Conservation (phyloP, 495 filamentous ascomycete genomes). For the Podospora pseudocomata region DNA sequence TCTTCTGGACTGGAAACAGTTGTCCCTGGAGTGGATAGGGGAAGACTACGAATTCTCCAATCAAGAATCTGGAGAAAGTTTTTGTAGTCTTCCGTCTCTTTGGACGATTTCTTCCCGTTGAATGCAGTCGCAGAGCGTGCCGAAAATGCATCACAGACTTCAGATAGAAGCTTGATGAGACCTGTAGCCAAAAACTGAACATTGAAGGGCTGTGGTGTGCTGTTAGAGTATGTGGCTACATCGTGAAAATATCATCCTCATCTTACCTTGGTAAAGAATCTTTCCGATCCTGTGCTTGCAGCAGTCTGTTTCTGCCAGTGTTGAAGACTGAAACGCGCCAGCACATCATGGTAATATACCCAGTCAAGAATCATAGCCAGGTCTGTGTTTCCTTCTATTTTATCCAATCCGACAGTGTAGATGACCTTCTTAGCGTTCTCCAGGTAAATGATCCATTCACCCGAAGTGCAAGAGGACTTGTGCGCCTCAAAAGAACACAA, state of each 20-base stretch:
- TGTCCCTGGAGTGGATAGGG: conserved; percentile 1
- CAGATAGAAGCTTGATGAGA: background rate
- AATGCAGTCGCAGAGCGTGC: background rate
- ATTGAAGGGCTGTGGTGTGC: background rate
- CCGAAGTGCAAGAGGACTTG: conserved; percentile 25
- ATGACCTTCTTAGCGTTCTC: conserved; percentile 27
- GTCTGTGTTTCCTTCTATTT: conserved; percentile 17
- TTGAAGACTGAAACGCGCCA: conserved; percentile 31
- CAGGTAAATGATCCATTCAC: conserved; percentile 30
- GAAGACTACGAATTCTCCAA: conserved; percentile 22
- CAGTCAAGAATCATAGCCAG: conserved; percentile 32
- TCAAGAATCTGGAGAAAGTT: conserved; percentile 23
- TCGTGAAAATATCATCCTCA: background rate
- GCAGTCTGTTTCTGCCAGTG: conserved; percentile 30
- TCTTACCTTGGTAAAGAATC: background rate
- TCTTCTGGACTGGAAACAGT: background rate
- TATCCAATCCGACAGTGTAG: conserved; percentile 9
- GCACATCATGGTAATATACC: conserved; percentile 39
- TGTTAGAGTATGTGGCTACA: background rate
- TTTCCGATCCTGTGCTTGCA: conserved; percentile 15
- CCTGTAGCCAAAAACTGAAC: background rate
- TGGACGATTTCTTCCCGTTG: background rate
- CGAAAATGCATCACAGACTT: background rate
- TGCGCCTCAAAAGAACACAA: conserved; percentile 37
- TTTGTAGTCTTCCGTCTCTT: conserved; percentile 18